Evolutionary conservation across 306 rosid genomes (phyloP).

Genomic region (Amphicarpaea edgeworthii): DNA sequence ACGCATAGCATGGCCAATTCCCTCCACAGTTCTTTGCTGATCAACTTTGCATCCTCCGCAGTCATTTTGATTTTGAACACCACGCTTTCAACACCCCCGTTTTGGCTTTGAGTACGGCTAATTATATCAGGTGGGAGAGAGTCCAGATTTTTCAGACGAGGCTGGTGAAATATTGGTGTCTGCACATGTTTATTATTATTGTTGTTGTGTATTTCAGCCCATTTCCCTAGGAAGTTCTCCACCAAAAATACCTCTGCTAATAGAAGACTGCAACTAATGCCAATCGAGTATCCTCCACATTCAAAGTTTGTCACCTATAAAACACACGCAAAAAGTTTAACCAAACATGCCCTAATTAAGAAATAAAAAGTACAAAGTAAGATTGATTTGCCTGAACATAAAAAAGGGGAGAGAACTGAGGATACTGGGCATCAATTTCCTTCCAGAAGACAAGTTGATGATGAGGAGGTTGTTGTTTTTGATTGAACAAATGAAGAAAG

Average conservation of each 20-base stretch:
- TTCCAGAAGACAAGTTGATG: conserved; percentile 72
- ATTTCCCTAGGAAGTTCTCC: conserved; percentile 59
- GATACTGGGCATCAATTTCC: conserved; percentile 53
- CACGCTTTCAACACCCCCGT: conserved; percentile 37
- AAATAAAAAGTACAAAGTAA: not conserved
- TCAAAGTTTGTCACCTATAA: conserved; percentile 64
- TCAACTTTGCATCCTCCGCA: not conserved
- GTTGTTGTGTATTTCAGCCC: conserved; percentile 61
- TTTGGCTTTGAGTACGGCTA: conserved; percentile 39
- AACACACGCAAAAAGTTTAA: not conserved
- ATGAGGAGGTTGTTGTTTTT: conserved; percentile 44
- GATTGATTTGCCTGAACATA: conserved; percentile 64
- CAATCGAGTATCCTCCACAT: conserved; percentile 70
- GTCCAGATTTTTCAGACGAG: not conserved
- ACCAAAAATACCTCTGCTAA: conserved; percentile 56
- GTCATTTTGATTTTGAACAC: conserved; percentile 51
- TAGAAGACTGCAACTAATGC: conserved; percentile 72
- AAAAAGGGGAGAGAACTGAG: conserved; percentile 63
- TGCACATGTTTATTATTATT: too few species aligned
- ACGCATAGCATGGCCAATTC: conserved; percentile 56
- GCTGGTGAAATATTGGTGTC: conserved; percentile 52
- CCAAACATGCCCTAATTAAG: not conserved
- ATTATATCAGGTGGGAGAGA: conserved; percentile 31
- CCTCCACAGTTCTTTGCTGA: not conserved
- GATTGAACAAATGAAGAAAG: conserved; percentile 48